A percentile compares a stretch with the other conserved stretches of the same genome.
Conservation (phyloP, 768 basidiomycete genomes). For the Boletus speciosus region DNA sequence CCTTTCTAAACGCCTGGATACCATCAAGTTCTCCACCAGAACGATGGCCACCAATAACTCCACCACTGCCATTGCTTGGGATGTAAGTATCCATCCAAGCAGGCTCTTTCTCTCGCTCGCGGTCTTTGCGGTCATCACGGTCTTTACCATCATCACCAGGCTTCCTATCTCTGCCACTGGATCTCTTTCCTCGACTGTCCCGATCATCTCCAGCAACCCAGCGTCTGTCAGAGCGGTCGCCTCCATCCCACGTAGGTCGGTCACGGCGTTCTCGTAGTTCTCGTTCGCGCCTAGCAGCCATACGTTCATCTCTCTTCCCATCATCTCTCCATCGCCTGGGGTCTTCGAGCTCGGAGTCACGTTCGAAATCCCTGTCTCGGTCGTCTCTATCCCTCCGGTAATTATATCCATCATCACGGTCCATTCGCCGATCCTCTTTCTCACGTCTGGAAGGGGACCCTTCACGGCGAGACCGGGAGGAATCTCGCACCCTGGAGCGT, state of each 20-base stretch:
- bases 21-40: slow-evolving; percentile 71
- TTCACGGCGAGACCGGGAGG: slow-evolving; percentile 60
- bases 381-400: slow-evolving; percentile 35
- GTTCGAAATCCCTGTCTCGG: slow-evolving; percentile 41
- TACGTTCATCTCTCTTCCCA: slow-evolving; percentile 73
- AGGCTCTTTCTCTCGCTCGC: slow-evolving; percentile 75
- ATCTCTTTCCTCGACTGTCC: slow-evolving; percentile 59
- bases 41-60: slow-evolving; percentile 61
- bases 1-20: slow-evolving; percentile 86
- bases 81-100: slow-evolving; percentile 93
- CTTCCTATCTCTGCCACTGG: slow-evolving; percentile 57
- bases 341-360: slow-evolving; percentile 59
- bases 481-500: slow-evolving; percentile 60
- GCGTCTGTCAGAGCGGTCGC: slow-evolving; percentile 44
- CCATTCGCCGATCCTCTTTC: slow-evolving; percentile 35
- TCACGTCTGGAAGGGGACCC: slow-evolving; percentile 52
- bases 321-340: slow-evolving; percentile 79
- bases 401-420: slow-evolving; percentile 29
- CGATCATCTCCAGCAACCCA: slow-evolving; percentile 68
- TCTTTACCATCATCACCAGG: slow-evolving; percentile 45
- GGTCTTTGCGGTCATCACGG: slow-evolving; percentile 49
- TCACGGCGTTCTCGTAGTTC: slow-evolving; percentile 45
- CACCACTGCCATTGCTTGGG: slow-evolving; percentile 52
- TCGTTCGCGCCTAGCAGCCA: slow-evolving; percentile 53
- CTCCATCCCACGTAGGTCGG: slow-evolving; percentile 46